These are phyloP conservation scores for Crithidia brevicula DNA, from an alignment of 208 protist species.

Conservation along the genomic window DNA sequence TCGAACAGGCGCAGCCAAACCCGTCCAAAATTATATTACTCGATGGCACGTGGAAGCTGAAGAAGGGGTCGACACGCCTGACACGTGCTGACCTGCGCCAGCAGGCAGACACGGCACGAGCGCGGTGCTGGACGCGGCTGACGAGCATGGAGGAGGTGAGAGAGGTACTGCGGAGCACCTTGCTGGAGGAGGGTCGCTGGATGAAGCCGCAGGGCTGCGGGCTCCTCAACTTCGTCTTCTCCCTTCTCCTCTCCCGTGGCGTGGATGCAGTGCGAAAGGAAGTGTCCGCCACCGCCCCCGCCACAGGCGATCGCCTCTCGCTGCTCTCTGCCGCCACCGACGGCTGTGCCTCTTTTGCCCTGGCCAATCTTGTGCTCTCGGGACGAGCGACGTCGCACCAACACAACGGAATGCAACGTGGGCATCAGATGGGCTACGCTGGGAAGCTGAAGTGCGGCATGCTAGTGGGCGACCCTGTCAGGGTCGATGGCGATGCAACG, in stretches of 20 bases:
- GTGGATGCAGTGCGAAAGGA: slow-evolving; percentile 41
- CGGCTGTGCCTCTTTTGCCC: slow-evolving; percentile 46
- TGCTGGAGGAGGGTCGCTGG: slow-evolving; percentile 48
- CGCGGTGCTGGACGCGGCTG: slow-evolving; percentile 48
- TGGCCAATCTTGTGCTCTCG: slow-evolving; percentile 57
- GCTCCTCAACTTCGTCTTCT: slow-evolving; percentile 75
- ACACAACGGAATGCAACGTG: slow-evolving; percentile 39
- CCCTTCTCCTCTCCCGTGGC: slow-evolving; percentile 69
- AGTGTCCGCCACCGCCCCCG: slow-evolving; percentile 29
- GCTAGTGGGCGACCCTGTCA: slow-evolving; percentile 28
- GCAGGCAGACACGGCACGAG: slow-evolving; percentile 16
- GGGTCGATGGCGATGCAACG: background rate
- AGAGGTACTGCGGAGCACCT: slow-evolving; percentile 31
- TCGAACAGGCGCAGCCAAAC: slow-evolving; percentile 68
- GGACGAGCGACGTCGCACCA: slow-evolving; percentile 37
- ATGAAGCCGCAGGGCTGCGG: slow-evolving; percentile 59
- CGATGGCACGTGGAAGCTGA: slow-evolving; percentile 38
- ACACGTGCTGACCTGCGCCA: slow-evolving; percentile 14
- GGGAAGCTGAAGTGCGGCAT: slow-evolving; percentile 35
- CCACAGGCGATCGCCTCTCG: slow-evolving; percentile 3
- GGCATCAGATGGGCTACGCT: slow-evolving; percentile 39
- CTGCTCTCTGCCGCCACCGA: slow-evolving; percentile 25
- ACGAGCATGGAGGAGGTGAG: slow-evolving; percentile 47
- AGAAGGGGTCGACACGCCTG: slow-evolving; percentile 11
- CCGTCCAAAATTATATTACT: slow-evolving; percentile 59